A percentile compares a stretch with the other conserved stretches of the same genome.
Evolutionary conservation across 345 rosid species (phyloP).

Genomic region (Syzygium jambos): DNA sequence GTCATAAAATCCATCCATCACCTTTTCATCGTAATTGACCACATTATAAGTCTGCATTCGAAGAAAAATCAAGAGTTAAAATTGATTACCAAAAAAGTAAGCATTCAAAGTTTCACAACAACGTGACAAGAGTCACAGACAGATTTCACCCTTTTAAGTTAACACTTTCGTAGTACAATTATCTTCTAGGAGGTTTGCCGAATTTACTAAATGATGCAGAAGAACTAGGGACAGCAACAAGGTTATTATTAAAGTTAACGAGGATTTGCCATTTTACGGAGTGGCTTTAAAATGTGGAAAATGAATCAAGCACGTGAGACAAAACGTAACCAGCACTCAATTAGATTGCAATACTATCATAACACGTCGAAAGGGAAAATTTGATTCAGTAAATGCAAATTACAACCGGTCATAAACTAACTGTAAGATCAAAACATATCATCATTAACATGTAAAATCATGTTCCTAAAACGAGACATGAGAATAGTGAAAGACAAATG

Average conservation of each 20-base stretch:
- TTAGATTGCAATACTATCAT: not conserved
- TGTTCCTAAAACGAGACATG: not conserved
- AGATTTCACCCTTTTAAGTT: not conserved
- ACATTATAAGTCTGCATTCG: slow-evolving; percentile 72
- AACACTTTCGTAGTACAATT: not conserved
- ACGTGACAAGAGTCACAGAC: not conserved
- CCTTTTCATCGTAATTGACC: slow-evolving; percentile 74
- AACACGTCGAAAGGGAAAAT: not conserved
- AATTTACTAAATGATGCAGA: not conserved
- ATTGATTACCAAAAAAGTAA: not conserved
- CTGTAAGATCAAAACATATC: not conserved
- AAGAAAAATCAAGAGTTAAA: not conserved
- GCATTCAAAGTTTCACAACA: not conserved
- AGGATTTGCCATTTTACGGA: not conserved
- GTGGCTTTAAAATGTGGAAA: not conserved
- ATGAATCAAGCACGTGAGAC: not conserved
- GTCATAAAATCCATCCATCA: slow-evolving; percentile 87
- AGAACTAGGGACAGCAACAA: not conserved
- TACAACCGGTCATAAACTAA: not conserved
- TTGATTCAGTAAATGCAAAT: not conserved
- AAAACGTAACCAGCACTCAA: not conserved
- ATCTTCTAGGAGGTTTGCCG: not conserved
- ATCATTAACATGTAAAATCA: not conserved
- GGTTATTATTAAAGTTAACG: not conserved
- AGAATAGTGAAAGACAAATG: not conserved